Base-by-base conservation (phyloP, 495 filamentous ascomycete species). In the Penicillium herquei region DNA sequence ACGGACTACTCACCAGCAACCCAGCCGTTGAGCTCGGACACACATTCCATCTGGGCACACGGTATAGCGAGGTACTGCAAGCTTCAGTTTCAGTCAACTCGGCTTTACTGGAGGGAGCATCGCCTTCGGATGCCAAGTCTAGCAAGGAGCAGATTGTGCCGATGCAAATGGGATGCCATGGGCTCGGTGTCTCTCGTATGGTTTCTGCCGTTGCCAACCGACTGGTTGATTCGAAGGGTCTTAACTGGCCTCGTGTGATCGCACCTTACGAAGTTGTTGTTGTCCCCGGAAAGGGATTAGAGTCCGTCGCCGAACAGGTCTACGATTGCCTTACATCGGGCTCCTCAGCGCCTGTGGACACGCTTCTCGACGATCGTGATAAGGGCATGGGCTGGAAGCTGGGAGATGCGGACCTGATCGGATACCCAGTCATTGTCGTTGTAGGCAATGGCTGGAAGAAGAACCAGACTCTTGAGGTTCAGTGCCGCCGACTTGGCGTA, bases 91-190 rank as follows among this genome's bases (percentile, higher is more conserved):
- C 74, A 6, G 65, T 73, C 6, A 71, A 73, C 37, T 50, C 59
- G 7, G 51, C 74, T 7, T 43, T 64, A 26, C 58, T 69, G 9
- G 60, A 59, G 9, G 68, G 12, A 34, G 52, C 32, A 45, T 57
- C 26, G 16, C 49, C 56, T 11, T 47, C 58, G 4, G 54, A 54
- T 16, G 34, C 12, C 13, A 55, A 59, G 11, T 55, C 61, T 34
- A 50, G 48, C 52, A 63, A 65, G 55, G 50, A 68, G 42, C 49
- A 70, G 49, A 69, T 68, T 30, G 78, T 83, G 0, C 74, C 85
- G 0, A 80, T 97, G 70, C 82, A 94, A 51, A 97, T 98, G 93
- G 94, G 94, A 44, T 98, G 95, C 59, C 89, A 98, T 61, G 94
- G 94, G 1, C 96, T 98, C 54, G 94, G 94, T 0, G 81, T 98